Evolutionary conservation across 257 asterid genomes (phyloP).

Genomic region (Verbena officinalis): DNA sequence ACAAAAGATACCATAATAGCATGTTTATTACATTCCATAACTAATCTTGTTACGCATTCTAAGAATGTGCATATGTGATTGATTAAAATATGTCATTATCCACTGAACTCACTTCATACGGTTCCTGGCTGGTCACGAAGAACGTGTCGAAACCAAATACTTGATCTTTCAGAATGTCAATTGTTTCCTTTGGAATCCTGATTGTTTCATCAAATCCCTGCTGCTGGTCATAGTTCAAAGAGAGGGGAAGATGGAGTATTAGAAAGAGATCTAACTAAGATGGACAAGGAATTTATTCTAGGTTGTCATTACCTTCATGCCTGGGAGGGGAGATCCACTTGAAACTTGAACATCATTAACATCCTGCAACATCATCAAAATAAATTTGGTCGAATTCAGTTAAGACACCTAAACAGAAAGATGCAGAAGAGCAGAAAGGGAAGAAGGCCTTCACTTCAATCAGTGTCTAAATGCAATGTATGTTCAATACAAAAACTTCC

Average conservation of each 20-base stretch:
- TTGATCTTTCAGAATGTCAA: slow-evolving; percentile 84
- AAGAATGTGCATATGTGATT: too few species aligned
- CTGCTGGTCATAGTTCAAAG: slow-evolving; percentile 47
- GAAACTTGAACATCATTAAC: slow-evolving; percentile 53
- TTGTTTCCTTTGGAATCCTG: slow-evolving; percentile 82
- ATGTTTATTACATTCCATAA: not conserved
- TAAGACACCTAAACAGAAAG: slow-evolving; percentile 1
- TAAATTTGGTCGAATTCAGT: slow-evolving; percentile 20
- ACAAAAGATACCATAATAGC: slow-evolving; percentile 24
- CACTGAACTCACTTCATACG: slow-evolving; percentile 81
- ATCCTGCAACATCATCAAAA: slow-evolving; percentile 49
- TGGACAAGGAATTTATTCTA: slow-evolving; percentile 24
- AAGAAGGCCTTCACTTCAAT: slow-evolving; percentile 10
- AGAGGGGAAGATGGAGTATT: slow-evolving; percentile 23
- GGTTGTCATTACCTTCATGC: slow-evolving; percentile 82
- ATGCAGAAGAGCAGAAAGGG: not conserved
- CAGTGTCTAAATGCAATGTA: slow-evolving; percentile 16
- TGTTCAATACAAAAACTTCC: not conserved
- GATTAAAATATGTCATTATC: not conserved
- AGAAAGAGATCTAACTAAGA: slow-evolving; percentile 16
- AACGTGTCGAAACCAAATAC: slow-evolving; percentile 95
- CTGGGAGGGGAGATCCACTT: slow-evolving; percentile 97
- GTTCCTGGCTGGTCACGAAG: slow-evolving; percentile 96
- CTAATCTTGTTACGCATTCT: not conserved
- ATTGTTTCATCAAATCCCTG: slow-evolving; percentile 74